These are phyloP conservation scores for Agrostemma githago DNA, from an alignment of 148 eudicot genomes.

Conservation along the genomic window DNA sequence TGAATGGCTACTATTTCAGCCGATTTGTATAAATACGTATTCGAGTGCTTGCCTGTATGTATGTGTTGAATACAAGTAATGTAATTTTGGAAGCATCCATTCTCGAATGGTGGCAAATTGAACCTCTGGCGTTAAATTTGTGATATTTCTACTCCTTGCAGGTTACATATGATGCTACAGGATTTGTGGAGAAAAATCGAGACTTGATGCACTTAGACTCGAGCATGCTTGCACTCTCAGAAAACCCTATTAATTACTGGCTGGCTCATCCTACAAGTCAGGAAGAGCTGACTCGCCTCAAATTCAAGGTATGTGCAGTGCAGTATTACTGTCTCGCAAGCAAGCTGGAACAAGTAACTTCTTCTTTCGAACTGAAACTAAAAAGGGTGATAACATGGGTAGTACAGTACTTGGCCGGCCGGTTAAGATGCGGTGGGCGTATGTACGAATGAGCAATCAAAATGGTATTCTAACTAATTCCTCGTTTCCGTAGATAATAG, in stretches of 20 bases:
- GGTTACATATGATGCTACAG: constrained; percentile 89
- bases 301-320: constrained; percentile 79
- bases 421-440: too few relatives aligned
- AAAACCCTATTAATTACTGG: constrained; percentile 78
- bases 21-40: neutral
- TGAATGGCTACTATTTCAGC: neutral
- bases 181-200: constrained; percentile 92
- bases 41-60: too few relatives aligned
- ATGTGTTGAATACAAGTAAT: too few relatives aligned
- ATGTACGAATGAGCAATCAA: too few relatives aligned
- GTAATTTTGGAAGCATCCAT: too few relatives aligned
- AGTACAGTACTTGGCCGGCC: too few relatives aligned
- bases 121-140: neutral
- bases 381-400: too few relatives aligned
- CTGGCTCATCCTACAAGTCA: constrained; percentile 72
- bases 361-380: neutral
- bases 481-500: too few relatives aligned
- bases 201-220: constrained; percentile 76
- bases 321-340: neutral
- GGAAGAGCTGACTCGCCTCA: constrained; percentile 91
- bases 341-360: neutral
- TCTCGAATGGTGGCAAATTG: neutral
- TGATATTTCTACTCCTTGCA: constrained; percentile 24
- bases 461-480: too few relatives aligned
- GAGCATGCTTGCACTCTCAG: constrained; percentile 70